Evolutionary conservation across 2,329 filamentous ascomycete species (phyloP).

Genomic region (Byssochlamys sp.): DNA sequence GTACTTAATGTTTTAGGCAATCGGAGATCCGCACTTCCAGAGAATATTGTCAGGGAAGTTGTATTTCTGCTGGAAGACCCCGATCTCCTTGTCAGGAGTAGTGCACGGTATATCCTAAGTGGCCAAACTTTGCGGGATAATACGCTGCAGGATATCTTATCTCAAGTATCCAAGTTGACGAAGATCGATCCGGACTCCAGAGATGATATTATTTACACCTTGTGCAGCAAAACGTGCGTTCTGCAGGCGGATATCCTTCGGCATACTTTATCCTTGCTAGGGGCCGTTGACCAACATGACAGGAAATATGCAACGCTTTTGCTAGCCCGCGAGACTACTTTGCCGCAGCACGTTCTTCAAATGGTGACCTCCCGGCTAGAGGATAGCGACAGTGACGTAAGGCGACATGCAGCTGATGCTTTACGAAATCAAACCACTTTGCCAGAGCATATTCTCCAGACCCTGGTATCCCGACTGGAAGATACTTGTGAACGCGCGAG

Average conservation of each 20-base stretch:
- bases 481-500: not conserved
- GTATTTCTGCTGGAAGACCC: not conserved
- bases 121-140: not conserved
- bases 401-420: not conserved
- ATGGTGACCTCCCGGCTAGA: not conserved
- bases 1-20: not conserved
- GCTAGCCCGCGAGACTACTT: not conserved
- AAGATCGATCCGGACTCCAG: not conserved
- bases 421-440: not conserved
- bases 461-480: not conserved
- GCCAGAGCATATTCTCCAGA: not conserved
- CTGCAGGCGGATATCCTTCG: not conserved
- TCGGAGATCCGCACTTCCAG: not conserved
- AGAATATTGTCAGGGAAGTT: not conserved
- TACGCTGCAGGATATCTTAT: not conserved
- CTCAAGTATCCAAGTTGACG: not conserved
- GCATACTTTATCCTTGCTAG: not conserved
- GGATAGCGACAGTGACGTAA: not conserved
- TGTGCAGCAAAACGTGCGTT: not conserved
- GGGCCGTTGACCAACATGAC: not conserved
- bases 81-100: no score
- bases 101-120: not conserved
- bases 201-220: not conserved
- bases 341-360: not conserved
- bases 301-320: not conserved